Conservation (phyloP, 495 filamentous ascomycete genomes). For the Talaromyces stipitatus region DNA sequence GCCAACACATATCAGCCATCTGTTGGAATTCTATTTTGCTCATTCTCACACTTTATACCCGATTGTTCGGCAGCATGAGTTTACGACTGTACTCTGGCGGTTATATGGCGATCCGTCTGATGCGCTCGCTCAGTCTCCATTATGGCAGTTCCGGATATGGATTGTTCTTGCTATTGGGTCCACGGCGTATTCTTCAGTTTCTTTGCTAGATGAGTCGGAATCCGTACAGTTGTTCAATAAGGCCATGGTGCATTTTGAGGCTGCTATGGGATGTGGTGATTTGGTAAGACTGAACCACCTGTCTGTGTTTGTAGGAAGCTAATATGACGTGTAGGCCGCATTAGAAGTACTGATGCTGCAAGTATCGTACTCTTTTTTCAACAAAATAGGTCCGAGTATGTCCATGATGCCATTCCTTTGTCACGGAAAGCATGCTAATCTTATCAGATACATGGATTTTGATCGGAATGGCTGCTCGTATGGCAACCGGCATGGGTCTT, state of each 20-base stretch:
- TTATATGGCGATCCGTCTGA: conserved; percentile 20
- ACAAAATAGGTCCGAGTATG: conserved; percentile 33
- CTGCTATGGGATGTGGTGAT: conserved; percentile 26
- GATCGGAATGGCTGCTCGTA: conserved; percentile 23
- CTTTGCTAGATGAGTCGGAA: conserved; percentile 29
- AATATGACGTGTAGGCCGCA: conserved; percentile 16
- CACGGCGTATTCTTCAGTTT: conserved; percentile 28
- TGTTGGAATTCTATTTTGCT: conserved; percentile 33
- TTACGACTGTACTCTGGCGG: conserved; percentile 19
- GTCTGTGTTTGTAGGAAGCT: not conserved
- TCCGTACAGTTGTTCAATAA: conserved; percentile 27
- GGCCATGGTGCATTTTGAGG: conserved; percentile 29
- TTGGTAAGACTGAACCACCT: conserved; percentile 15
- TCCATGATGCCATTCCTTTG: not conserved
- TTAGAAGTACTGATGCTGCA: conserved; percentile 33
- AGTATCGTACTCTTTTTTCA: conserved; percentile 36
- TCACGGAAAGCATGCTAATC: not conserved
- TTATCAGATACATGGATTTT: conserved; percentile 25
- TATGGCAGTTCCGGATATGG: conserved; percentile 30
- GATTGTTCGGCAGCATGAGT: conserved; percentile 22
- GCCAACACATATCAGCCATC: conserved; percentile 17
- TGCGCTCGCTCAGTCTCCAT: conserved; percentile 16
- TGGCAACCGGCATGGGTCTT: conserved; percentile 27
- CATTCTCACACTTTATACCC: conserved; percentile 35
- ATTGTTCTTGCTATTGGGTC: conserved; percentile 35